Evolutionary conservation across 1,284 basidiomycete genomes (phyloP).

Genomic region (Termitomyces sp.): DNA sequence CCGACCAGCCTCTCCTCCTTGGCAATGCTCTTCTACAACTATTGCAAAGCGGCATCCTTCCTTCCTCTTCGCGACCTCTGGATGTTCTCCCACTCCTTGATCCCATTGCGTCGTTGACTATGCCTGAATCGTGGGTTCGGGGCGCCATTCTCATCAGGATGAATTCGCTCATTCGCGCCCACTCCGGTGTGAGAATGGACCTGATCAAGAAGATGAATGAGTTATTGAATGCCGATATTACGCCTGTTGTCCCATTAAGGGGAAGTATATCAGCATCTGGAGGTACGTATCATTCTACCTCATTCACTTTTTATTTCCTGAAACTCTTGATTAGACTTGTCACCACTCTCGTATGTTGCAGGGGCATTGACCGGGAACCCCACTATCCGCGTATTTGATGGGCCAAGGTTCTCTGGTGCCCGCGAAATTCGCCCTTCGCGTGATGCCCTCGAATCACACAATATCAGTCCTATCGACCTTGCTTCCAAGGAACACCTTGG

Average conservation of each 20-base stretch:
- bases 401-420: slow-evolving; percentile 43
- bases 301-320: slow-evolving; percentile 2
- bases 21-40: slow-evolving; percentile 78
- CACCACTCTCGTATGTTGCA: slow-evolving; percentile 82
- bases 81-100: slow-evolving; percentile 58
- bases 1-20: slow-evolving; percentile 60
- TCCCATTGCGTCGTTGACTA: slow-evolving; percentile 61
- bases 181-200: slow-evolving; percentile 81
- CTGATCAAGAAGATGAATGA: slow-evolving; percentile 77
- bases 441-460: slow-evolving; percentile 63
- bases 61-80: slow-evolving; percentile 41
- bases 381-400: slow-evolving; percentile 70
- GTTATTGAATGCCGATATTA: slow-evolving; percentile 70
- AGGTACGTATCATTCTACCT: slow-evolving; percentile 37
- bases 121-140: slow-evolving; percentile 90
- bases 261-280: slow-evolving; percentile 82
- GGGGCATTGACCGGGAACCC: slow-evolving; percentile 76
- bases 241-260: slow-evolving; percentile 79
- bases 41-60: slow-evolving; percentile 68
- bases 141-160: slow-evolving; percentile 84
- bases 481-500: slow-evolving; percentile 80
- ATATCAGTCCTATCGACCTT: slow-evolving; percentile 64
- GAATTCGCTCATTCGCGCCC: slow-evolving; percentile 85
- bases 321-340: slow-evolving; percentile 48
- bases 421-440: slow-evolving; percentile 55